A percentile compares a stretch with the other conserved stretches of the same genome.
Evolutionary conservation across 768 basidiomycete genomes (phyloP).

Genomic region (Russula virescens): DNA sequence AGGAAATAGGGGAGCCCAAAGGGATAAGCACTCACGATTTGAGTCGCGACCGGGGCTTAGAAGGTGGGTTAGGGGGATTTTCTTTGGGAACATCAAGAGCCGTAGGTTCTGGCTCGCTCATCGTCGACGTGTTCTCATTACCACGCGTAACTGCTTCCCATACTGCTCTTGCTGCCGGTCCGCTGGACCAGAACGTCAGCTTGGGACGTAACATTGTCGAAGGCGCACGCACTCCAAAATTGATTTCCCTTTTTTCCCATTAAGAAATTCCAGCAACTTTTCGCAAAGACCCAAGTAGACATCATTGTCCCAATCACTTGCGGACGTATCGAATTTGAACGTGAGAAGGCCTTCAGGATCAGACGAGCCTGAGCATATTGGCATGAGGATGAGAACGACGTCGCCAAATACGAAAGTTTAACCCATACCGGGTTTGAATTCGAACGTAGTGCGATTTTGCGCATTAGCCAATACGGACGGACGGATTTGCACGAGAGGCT

Average conservation of each 20-base stretch:
- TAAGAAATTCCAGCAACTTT: not conserved
- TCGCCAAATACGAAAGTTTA: not conserved
- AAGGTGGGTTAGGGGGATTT: not conserved
- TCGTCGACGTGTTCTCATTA: not conserved
- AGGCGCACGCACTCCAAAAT: slow-evolving; percentile 3
- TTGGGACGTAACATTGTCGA: not conserved
- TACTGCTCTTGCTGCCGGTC: slow-evolving; percentile 9
- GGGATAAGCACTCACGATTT: not conserved
- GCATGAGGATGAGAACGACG: not conserved
- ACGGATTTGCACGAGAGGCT: slow-evolving; percentile 8
- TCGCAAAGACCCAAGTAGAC: not conserved
- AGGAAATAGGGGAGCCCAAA: not conserved
- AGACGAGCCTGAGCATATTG: not conserved
- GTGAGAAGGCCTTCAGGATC: slow-evolving; percentile 3
- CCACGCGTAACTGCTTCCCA: slow-evolving; percentile 12
- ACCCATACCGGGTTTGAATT: slow-evolving; percentile 9
- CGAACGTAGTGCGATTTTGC: not conserved
- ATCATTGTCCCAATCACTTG: slow-evolving; percentile 1
- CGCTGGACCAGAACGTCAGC: not conserved
- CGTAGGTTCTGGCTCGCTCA: not conserved
- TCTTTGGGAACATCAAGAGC: not conserved
- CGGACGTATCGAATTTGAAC: slow-evolving; percentile 13
- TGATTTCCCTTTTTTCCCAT: not conserved
- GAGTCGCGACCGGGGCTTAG: slow-evolving; percentile 2
- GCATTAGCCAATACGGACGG: not conserved